These are phyloP conservation scores for Apiospora saccharicola DNA, from an alignment of 2,329 filamentous ascomycete genomes.

Conservation along the genomic window DNA sequence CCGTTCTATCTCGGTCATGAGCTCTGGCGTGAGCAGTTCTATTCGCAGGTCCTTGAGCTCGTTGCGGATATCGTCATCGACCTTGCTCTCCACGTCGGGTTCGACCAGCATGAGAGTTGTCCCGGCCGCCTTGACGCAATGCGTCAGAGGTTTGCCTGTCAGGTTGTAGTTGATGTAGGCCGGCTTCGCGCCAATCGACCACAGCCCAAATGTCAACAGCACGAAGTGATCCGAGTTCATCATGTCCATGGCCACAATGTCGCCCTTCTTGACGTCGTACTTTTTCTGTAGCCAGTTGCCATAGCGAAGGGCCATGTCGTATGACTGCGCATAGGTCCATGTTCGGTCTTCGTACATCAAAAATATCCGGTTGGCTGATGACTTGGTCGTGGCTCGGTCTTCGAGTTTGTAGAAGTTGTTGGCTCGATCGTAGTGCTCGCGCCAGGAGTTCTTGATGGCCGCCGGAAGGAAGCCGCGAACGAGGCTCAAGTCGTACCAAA, in stretches of 20 bases:
- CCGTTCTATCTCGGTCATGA: conserved; percentile 61
- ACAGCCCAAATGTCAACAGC: conserved; percentile 78
- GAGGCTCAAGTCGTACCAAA: conserved; percentile 71
- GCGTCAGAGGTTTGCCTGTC: conserved; percentile 71
- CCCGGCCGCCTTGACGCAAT: conserved; percentile 75
- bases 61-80: conserved; percentile 64
- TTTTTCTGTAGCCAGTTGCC: conserved; percentile 76
- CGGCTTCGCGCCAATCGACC: conserved; percentile 82
- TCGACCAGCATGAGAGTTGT: conserved; percentile 76
- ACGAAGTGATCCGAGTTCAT: conserved; percentile 83
- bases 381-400: conserved; percentile 60
- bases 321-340: conserved; percentile 80
- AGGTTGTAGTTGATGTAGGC: conserved; percentile 92
- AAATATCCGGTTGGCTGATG: conserved; percentile 62
- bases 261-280: conserved; percentile 69
- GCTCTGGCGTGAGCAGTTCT: conserved; percentile 65
- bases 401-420: conserved; percentile 82
- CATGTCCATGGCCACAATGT: conserved; percentile 83
- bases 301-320: conserved; percentile 74
- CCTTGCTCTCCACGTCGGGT: conserved; percentile 59
- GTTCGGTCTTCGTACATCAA: conserved; percentile 72
- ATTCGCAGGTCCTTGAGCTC: conserved; percentile 62
- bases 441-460: conserved; percentile 50
- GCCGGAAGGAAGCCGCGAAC: conserved; percentile 62
- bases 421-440: conserved; percentile 65